phyloP scores from a whole-genome alignment of 2,329 filamentous ascomycete species.

The Phoma sp. region DNA sequence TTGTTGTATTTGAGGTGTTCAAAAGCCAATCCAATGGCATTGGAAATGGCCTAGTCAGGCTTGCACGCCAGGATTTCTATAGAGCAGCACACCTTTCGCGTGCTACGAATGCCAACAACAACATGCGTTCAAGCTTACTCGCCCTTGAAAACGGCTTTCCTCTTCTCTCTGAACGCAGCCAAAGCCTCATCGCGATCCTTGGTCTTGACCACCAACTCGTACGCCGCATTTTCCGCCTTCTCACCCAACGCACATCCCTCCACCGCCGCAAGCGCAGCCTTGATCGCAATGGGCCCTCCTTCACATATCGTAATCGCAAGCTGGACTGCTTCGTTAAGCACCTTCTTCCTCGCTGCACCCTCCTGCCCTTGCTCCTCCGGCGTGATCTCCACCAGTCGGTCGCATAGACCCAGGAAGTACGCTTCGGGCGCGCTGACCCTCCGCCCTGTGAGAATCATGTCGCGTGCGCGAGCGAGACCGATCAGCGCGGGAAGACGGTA shows the following conservation, averaged over 20 bases:
- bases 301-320: conserved; percentile 87
- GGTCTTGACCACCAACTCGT: conserved; percentile 80
- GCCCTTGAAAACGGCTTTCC: conserved; percentile 71
- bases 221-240: conserved; percentile 84
- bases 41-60: neutral
- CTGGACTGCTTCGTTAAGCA: conserved; percentile 76
- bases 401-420: conserved; percentile 88
- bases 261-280: conserved; percentile 80
- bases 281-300: conserved; percentile 83
- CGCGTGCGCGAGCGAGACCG: conserved; percentile 80
- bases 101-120: neutral
- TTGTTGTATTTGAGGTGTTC: too few species aligned
- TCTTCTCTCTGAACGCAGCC: conserved; percentile 80
- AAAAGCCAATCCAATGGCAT: too few species aligned
- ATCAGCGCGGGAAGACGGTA: conserved; percentile 84
- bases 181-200: conserved; percentile 90
- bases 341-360: conserved; percentile 68
- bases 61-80: neutral
- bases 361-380: conserved; percentile 60
- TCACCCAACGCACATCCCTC: conserved; percentile 69
- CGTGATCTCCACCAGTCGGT: conserved; percentile 83
- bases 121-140: conserved; percentile 20
- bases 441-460: conserved; percentile 90
- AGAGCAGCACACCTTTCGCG: conserved; percentile 5
- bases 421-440: conserved; percentile 82